phyloP scores from a whole-genome alignment of 306 rosid genomes.

The Prunus mira region DNA sequence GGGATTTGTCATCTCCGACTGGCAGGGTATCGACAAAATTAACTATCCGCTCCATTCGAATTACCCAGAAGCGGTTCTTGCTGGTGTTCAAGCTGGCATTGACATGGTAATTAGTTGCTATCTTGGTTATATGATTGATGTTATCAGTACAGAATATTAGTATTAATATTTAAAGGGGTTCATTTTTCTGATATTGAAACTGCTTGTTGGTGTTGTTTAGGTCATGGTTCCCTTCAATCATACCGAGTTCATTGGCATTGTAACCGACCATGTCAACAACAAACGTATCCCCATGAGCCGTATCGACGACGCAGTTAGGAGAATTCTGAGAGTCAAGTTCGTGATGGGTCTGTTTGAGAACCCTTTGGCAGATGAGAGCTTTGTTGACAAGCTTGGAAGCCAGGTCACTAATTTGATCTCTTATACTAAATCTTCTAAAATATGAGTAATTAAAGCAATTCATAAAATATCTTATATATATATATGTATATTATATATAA shows the following conservation, averaged over 20 bases:
- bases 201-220: background rate
- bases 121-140: no score
- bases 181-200: background rate
- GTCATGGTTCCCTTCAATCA: slow-evolving; percentile 16
- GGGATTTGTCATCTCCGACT: slow-evolving; percentile 25
- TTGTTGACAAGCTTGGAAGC: slow-evolving; percentile 10
- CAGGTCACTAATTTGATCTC: background rate
- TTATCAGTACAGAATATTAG: background rate
- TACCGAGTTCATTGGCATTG: slow-evolving; percentile 2
- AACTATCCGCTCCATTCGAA: slow-evolving; percentile 2
- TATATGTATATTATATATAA: background rate
- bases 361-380: slow-evolving; percentile 13
- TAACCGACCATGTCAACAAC: slow-evolving; percentile 3
- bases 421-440: background rate
- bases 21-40: slow-evolving; percentile 18
- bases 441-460: no score
- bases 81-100: slow-evolving; percentile 19
- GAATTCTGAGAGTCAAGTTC: slow-evolving; percentile 19
- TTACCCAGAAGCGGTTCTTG: slow-evolving; percentile 10
- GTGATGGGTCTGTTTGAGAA: slow-evolving; percentile 24
- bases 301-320: slow-evolving; percentile 16
- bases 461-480: no score
- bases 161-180: background rate
- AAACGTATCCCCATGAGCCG: background rate
- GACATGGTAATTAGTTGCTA: slow-evolving; percentile 17